Conservation (phyloP, 225 moss, liverwort and hornwort species). For the Asterella californica region DNA sequence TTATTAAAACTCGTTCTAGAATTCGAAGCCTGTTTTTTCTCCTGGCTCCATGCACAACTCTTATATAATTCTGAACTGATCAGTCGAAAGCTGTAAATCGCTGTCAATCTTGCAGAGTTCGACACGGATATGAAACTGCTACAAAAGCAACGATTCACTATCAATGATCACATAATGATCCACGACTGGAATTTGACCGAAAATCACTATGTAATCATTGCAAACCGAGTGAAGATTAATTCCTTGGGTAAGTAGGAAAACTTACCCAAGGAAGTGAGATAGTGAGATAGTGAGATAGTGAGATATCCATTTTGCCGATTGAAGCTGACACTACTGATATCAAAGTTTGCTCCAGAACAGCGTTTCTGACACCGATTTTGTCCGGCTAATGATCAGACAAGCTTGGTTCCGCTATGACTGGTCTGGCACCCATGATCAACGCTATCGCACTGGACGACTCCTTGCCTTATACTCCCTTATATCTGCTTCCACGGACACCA, state of each 20-base stretch:
- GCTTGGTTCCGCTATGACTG: conserved; percentile 29
- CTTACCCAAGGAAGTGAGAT: not conserved
- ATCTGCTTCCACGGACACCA: conserved; percentile 25
- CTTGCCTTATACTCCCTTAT: conserved; percentile 39
- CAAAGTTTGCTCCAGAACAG: no score
- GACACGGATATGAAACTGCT: conserved; percentile 20
- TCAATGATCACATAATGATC: conserved; percentile 33
- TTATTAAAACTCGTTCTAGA: no score
- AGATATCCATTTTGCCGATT: no score
- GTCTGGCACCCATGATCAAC: conserved; percentile 39
- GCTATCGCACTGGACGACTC: conserved; percentile 36
- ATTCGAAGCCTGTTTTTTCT: no score
- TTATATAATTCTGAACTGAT: not conserved
- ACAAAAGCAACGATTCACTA: conserved; percentile 17
- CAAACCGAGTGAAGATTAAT: conserved; percentile 38
- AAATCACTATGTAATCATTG: conserved; percentile 40
- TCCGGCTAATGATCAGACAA: conserved; percentile 16
- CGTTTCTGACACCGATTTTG: not conserved
- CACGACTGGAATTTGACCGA: conserved; percentile 32
- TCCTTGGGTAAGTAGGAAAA: conserved; percentile 22
- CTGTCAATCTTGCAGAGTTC: conserved; percentile 19
- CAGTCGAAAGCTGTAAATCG: no score
- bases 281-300: not conserved
- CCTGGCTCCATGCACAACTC: not conserved
- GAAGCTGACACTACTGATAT: no score